Evolutionary conservation across 2,329 filamentous ascomycete genomes (phyloP).

Genomic region (Laburnicola sp.): DNA sequence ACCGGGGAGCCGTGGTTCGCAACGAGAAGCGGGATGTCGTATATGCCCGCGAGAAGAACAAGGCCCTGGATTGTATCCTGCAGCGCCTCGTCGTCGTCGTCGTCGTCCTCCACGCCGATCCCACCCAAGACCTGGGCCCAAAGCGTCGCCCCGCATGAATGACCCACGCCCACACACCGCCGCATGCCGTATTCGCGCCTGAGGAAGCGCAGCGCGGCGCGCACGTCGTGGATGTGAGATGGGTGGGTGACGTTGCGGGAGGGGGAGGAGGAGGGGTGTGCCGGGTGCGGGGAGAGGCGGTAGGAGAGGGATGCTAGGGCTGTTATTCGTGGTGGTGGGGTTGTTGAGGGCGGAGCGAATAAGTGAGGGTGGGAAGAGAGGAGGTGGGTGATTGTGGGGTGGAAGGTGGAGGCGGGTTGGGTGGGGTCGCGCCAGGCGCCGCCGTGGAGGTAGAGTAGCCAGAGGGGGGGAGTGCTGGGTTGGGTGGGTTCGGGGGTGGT

Average conservation of each 20-base stretch:
- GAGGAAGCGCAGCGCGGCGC: too few relatives aligned
- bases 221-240: slow-evolving; percentile 63
- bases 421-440: slow-evolving; percentile 55
- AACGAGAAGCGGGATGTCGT: slow-evolving; percentile 62
- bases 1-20: slow-evolving; percentile 42
- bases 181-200: slow-evolving; percentile 51
- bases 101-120: slow-evolving; percentile 3
- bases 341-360: too few relatives aligned
- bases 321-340: slow-evolving; percentile 47
- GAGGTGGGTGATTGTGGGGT: slow-evolving; percentile 44
- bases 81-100: slow-evolving; percentile 26
- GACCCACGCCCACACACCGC: slow-evolving; percentile 61
- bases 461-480: slow-evolving; percentile 19
- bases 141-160: slow-evolving; percentile 67
- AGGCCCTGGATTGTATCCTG: slow-evolving; percentile 49
- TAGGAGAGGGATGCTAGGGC: slow-evolving; percentile 69
- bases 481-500: not conserved
- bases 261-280: slow-evolving; percentile 50
- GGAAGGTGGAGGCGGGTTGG: slow-evolving; percentile 43
- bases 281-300: slow-evolving; percentile 59
- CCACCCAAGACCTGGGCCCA: slow-evolving; percentile 57
- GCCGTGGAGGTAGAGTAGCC: slow-evolving; percentile 53
- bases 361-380: slow-evolving; percentile 21
- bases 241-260: slow-evolving; percentile 60
- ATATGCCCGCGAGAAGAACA: slow-evolving; percentile 68